A percentile compares a stretch with the other conserved stretches of the same genome.
These are phyloP conservation scores for Tolypocladium cylindrosporum DNA, from an alignment of 2,329 filamentous ascomycete species.

Conservation along the genomic window DNA sequence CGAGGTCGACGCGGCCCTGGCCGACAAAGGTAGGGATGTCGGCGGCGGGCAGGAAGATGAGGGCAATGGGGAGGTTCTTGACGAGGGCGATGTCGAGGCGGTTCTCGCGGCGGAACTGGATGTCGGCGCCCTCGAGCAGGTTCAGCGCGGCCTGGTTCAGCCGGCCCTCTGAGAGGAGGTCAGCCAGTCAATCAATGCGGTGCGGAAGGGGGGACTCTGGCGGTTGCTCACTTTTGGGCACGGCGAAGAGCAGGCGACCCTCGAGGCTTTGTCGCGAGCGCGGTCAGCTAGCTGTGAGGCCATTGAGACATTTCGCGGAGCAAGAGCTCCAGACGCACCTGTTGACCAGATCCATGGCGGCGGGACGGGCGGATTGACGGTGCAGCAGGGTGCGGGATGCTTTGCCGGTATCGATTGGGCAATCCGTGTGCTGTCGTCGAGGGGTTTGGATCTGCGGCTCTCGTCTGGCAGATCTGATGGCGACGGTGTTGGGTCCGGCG, in stretches of 20 bases:
- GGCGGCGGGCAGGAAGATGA: slow-evolving; percentile 92
- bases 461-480: not conserved
- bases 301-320: not conserved
- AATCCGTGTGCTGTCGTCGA: not conserved
- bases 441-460: not conserved
- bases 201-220: not conserved
- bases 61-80: slow-evolving; percentile 90
- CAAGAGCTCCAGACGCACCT: slow-evolving; percentile 27
- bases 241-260: slow-evolving; percentile 87
- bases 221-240: slow-evolving; percentile 78
- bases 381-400: not conserved
- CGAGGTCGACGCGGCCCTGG: slow-evolving; percentile 84
- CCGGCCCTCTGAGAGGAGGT: slow-evolving; percentile 62
- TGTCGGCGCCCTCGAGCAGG: slow-evolving; percentile 85
- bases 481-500: not conserved
- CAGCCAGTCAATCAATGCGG: not conserved
- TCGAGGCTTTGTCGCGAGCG: slow-evolving; percentile 53
- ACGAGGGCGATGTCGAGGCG: slow-evolving; percentile 95
- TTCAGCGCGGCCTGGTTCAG: slow-evolving; percentile 82
- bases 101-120: slow-evolving; percentile 91
- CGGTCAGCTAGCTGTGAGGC: not conserved
- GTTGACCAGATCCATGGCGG: slow-evolving; percentile 41
- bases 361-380: not conserved
- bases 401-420: not conserved
- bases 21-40: slow-evolving; percentile 98